Evolutionary conservation across 371 early-diverging fungal genomes (phyloP).

Genomic region (Parasitella parasitica): DNA sequence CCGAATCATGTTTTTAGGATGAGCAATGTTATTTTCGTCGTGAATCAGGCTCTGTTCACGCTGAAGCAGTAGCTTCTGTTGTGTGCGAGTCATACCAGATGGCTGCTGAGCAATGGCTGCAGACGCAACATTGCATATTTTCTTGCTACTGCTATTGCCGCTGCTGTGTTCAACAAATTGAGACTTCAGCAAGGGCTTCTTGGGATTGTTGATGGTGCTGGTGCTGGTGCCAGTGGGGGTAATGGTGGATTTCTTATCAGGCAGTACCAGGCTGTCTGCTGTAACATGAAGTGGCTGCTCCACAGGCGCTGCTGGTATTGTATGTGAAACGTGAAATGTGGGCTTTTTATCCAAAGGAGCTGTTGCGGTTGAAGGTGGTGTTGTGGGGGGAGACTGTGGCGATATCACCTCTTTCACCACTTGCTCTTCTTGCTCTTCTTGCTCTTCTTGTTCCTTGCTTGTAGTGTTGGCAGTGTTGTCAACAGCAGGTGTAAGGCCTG

Average conservation of each 20-base stretch:
- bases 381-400: constrained; percentile 12
- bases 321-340: constrained; percentile 6
- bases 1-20: constrained; percentile 50
- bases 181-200: constrained; percentile 17
- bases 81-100: constrained; percentile 43
- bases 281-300: constrained; percentile 13
- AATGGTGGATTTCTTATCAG: neutral
- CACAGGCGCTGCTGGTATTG: constrained; percentile 15
- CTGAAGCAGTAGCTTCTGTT: constrained; percentile 49
- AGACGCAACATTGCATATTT: neutral
- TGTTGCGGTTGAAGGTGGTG: constrained; percentile 6
- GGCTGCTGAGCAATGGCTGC: constrained; percentile 14
- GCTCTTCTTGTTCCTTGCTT: neutral
- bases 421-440: neutral
- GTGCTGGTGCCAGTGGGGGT: neutral
- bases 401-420: constrained; percentile 2
- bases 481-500: constrained; percentile 4
- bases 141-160: neutral
- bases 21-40: constrained; percentile 42
- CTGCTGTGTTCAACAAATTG: constrained; percentile 23
- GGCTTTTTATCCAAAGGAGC: constrained; percentile 4
- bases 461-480: neutral
- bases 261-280: constrained; percentile 11
- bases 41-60: constrained; percentile 41
- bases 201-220: neutral